Percentiles rank a stretch among this genome's conserved stretches.
phyloP scores from a whole-genome alignment of 2,329 filamentous ascomycete species.

The Zasmidium cellare region DNA sequence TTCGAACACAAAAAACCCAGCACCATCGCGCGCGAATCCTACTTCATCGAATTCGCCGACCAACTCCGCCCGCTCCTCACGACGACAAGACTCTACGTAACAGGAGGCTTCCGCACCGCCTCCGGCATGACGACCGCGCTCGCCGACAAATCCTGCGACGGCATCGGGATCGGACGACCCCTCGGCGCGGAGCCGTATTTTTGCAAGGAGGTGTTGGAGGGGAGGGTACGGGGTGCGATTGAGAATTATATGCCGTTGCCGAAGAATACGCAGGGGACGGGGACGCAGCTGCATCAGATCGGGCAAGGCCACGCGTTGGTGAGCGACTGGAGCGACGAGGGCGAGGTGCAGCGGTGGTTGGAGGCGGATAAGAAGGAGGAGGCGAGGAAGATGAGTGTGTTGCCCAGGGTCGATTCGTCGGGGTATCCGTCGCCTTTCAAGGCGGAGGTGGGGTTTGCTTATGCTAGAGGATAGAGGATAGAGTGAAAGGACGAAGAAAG shows the following conservation, averaged over 20 bases:
- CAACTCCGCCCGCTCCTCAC: conserved; percentile 29
- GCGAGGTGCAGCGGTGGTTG: conserved; percentile 32
- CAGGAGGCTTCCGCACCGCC: conserved; percentile 33
- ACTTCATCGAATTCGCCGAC: conserved; percentile 35
- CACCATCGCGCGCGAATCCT: conserved; percentile 30
- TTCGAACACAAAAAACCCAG: conserved; percentile 34
- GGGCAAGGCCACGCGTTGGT: conserved; percentile 26
- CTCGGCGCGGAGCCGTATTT: conserved; percentile 32
- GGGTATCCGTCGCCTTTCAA: conserved; percentile 27
- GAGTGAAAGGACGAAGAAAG: background rate
- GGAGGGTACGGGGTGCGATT: conserved; percentile 29
- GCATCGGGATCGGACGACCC: conserved; percentile 32
- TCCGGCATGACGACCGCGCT: conserved; percentile 30
- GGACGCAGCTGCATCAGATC: conserved; percentile 33
- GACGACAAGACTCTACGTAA: conserved; percentile 34
- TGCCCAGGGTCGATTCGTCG: conserved; percentile 31
- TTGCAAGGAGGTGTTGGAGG: conserved; percentile 31
- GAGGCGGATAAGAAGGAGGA: conserved; percentile 31
- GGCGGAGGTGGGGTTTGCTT: conserved; percentile 30
- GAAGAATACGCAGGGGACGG: conserved; percentile 33
- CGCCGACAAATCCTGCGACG: conserved; percentile 25
- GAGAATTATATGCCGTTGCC: conserved; percentile 33
- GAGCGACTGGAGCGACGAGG: conserved; percentile 34
- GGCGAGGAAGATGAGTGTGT: conserved; percentile 26
- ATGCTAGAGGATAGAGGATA: conserved; percentile 13